Conservation (phyloP, 257 asterid species). For the Solanum neorickii region DNA sequence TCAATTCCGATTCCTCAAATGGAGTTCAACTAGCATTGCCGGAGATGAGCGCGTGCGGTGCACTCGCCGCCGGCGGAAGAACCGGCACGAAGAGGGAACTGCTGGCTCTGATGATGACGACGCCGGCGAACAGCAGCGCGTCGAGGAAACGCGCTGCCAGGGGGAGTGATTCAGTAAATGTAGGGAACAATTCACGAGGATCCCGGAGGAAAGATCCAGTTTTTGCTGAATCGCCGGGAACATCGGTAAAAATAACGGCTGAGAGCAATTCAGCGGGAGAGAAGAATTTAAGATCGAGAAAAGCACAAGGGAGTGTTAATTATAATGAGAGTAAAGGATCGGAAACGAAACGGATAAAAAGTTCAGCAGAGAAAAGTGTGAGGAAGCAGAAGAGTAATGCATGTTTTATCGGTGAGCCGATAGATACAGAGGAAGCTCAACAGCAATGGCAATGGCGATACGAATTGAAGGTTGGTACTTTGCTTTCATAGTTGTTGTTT, state of each 20-base stretch:
- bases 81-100: not conserved
- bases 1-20: not conserved
- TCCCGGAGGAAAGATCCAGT: not conserved
- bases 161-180: not conserved
- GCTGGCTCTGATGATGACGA: not conserved
- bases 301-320: constrained; percentile 10
- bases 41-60: not conserved
- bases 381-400: constrained; percentile 9
- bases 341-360: not conserved
- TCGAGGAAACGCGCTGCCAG: not conserved
- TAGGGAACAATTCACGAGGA: not conserved
- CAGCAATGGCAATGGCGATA: constrained; percentile 79
- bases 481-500: not conserved
- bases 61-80: not conserved
- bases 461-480: constrained; percentile 58
- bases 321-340: not conserved
- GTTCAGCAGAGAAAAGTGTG: not conserved
- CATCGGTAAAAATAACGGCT: not conserved
- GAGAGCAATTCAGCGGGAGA: constrained; percentile 7
- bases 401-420: constrained; percentile 56
- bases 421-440: constrained; percentile 61
- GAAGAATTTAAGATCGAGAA: constrained; percentile 40
- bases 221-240: not conserved
- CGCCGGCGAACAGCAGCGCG: not conserved
- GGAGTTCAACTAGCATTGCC: constrained; percentile 13